phyloP scores from a whole-genome alignment of 176 grass and related monocot genomes.

The Eragrostis nindensis region DNA sequence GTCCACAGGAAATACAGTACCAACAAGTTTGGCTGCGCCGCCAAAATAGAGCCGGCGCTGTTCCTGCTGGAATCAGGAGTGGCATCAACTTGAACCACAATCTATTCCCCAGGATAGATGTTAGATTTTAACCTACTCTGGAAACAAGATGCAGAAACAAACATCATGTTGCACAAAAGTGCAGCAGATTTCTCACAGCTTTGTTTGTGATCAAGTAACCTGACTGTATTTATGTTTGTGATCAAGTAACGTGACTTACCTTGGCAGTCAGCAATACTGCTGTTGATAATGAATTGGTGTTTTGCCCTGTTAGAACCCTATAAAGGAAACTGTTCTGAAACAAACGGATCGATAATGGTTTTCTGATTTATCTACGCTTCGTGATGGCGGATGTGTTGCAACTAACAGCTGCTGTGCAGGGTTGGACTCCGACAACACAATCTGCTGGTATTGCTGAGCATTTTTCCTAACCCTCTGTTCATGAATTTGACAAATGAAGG shows the following conservation, averaged over 20 bases:
- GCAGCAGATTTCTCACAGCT: slow-evolving; percentile 39
- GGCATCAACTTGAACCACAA: slow-evolving; percentile 6
- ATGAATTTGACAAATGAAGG: no score
- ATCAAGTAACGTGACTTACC: slow-evolving; percentile 4
- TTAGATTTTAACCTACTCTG: slow-evolving; percentile 28
- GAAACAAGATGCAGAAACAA: slow-evolving; percentile 48
- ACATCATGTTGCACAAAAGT: slow-evolving; percentile 46
- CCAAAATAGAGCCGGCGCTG: slow-evolving; percentile 63
- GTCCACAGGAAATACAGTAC: slow-evolving; percentile 81
- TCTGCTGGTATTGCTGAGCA: no score
- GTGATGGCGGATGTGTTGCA: no score
- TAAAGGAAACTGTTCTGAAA: no score
- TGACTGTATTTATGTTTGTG: slow-evolving; percentile 10
- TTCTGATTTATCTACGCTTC: no score
- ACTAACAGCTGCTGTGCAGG: no score
- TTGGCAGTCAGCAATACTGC: no score
- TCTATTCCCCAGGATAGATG: slow-evolving; percentile 39
- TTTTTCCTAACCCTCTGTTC: no score
- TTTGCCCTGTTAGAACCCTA: no score
- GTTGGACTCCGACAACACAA: no score
- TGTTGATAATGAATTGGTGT: no score
- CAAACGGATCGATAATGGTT: no score
- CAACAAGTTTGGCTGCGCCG: slow-evolving; percentile 65
- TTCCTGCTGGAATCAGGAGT: slow-evolving; percentile 57
- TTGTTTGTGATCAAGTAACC: slow-evolving; percentile 8